These are phyloP conservation scores for Sporothrix inflata DNA, from an alignment of 2,329 filamentous ascomycete genomes.

Conservation along the genomic window DNA sequence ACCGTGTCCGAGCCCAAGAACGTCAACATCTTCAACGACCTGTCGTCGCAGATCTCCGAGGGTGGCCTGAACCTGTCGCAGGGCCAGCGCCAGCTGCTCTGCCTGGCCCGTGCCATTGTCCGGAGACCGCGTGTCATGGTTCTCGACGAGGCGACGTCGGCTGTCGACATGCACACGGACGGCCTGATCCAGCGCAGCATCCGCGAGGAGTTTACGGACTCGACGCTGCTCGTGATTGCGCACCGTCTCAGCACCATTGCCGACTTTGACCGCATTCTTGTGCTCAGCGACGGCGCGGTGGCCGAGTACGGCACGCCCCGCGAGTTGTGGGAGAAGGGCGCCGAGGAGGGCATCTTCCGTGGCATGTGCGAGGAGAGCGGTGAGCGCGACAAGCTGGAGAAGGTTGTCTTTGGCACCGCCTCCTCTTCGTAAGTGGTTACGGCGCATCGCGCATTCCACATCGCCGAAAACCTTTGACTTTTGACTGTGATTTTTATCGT, in stretches of 20 bases:
- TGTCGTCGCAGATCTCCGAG: constrained; percentile 68
- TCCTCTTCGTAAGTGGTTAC: constrained; percentile 6
- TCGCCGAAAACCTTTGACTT: neutral
- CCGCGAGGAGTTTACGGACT: constrained; percentile 69
- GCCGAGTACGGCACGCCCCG: constrained; percentile 68
- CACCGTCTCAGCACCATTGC: constrained; percentile 76
- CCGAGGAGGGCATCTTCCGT: constrained; percentile 57
- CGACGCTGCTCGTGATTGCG: constrained; percentile 73
- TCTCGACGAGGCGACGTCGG: constrained; percentile 77
- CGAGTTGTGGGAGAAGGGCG: constrained; percentile 61
- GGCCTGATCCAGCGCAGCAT: constrained; percentile 73
- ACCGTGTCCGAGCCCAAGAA: constrained; percentile 50
- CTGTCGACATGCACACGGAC: constrained; percentile 78
- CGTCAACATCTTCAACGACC: constrained; percentile 66
- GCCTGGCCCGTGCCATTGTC: constrained; percentile 73
- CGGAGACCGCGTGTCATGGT: constrained; percentile 76
- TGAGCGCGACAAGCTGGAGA: constrained; percentile 57
- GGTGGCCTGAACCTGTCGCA: constrained; percentile 76
- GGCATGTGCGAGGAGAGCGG: constrained; percentile 67
- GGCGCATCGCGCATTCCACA: neutral
- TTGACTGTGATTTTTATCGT: neutral
- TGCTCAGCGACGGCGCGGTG: constrained; percentile 68
- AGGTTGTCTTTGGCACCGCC: constrained; percentile 47
- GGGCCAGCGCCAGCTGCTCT: constrained; percentile 76
- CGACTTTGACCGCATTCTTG: constrained; percentile 75